These are phyloP conservation scores for Rhynchospora tenuis DNA, from an alignment of 176 grass and related monocot species.

Conservation along the genomic window DNA sequence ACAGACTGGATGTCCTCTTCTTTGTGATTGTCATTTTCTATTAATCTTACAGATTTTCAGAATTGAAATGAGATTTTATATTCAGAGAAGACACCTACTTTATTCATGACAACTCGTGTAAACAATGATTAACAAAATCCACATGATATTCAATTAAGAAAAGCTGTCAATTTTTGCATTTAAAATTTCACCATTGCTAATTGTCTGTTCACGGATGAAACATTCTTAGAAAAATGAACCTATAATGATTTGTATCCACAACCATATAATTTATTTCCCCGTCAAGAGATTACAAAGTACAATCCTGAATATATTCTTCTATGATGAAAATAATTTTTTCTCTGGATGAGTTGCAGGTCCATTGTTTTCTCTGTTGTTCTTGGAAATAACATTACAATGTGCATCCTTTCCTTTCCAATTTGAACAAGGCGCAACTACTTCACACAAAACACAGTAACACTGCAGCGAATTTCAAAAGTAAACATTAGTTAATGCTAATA, in stretches of 20 bases:
- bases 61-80: conserved; percentile 22
- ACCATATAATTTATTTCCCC: neutral
- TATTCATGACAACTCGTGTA: neutral
- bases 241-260: neutral
- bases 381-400: conserved; percentile 22
- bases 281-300: neutral
- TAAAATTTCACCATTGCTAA: neutral
- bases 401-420: conserved; percentile 27
- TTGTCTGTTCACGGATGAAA: neutral
- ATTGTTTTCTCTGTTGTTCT: neutral
- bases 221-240: neutral
- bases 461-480: neutral
- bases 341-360: neutral
- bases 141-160: neutral
- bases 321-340: conserved; percentile 18
- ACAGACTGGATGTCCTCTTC: conserved; percentile 4
- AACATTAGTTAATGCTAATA: neutral
- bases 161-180: neutral
- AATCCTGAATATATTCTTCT: neutral
- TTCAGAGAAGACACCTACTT: neutral
- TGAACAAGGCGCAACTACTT: conserved; percentile 24
- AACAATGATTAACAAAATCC: neutral
- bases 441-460: conserved; percentile 33
- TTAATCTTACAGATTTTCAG: conserved; percentile 10
- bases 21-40: conserved; percentile 18